A percentile compares a stretch with the other conserved stretches of the same genome.
Evolutionary conservation across 768 basidiomycete genomes (phyloP).

Genomic region (Coprinopsis cinerea): DNA sequence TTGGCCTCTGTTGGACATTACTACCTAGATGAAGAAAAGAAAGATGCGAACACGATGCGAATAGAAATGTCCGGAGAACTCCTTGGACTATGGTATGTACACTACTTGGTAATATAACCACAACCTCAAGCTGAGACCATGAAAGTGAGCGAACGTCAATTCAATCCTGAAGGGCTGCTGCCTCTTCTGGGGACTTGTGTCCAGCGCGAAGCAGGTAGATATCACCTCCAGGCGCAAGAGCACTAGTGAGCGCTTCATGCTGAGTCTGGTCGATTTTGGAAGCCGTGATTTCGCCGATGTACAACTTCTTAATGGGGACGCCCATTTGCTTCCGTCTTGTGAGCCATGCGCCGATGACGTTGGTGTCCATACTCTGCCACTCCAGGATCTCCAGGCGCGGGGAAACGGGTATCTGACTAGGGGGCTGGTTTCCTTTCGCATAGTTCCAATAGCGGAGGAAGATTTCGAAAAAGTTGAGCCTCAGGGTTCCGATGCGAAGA

Average conservation of each 20-base stretch:
- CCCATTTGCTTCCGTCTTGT: slow-evolving; percentile 30
- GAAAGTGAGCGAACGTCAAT: background rate
- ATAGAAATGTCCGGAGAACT: no score
- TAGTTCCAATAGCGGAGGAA: slow-evolving; percentile 35
- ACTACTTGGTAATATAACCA: no score
- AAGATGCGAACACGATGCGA: no score
- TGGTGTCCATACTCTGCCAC: slow-evolving; percentile 30
- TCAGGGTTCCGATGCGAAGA: slow-evolving; percentile 42
- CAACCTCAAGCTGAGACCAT: no score
- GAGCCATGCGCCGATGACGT: slow-evolving; percentile 30
- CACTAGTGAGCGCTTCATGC: background rate
- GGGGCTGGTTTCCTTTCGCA: background rate
- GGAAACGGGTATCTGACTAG: slow-evolving; percentile 24
- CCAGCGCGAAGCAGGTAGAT: slow-evolving; percentile 26
- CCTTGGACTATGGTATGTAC: no score
- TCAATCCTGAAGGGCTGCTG: slow-evolving; percentile 16
- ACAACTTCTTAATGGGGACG: slow-evolving; percentile 45
- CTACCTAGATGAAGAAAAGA: background rate
- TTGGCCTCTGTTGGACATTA: background rate
- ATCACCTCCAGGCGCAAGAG: background rate
- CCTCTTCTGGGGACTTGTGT: slow-evolving; percentile 43
- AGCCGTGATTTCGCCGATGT: slow-evolving; percentile 29
- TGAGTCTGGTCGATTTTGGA: slow-evolving; percentile 19
- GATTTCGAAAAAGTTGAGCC: slow-evolving; percentile 36
- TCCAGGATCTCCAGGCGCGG: slow-evolving; percentile 44